Evolutionary conservation across 2,329 filamentous ascomycete genomes (phyloP).

Genomic region (Aspergillus tubingensis): DNA sequence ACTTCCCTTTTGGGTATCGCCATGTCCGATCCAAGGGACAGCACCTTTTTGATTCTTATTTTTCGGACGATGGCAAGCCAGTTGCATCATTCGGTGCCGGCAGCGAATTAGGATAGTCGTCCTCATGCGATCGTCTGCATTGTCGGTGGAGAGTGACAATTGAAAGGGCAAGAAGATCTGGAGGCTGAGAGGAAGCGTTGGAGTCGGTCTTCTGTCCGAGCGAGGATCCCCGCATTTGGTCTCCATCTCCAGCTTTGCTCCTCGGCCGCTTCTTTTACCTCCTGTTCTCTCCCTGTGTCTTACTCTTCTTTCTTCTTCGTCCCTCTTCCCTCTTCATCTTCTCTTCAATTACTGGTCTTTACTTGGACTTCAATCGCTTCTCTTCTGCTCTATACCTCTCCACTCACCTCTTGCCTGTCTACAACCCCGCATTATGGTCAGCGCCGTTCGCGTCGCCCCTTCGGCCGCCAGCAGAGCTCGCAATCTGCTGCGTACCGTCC

Average conservation of each 20-base stretch:
- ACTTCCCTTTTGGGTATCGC: background rate
- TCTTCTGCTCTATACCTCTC: background rate
- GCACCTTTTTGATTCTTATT: background rate
- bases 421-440: constrained; percentile 32
- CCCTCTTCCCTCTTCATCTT: background rate
- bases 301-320: background rate
- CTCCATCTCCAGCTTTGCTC: constrained; percentile 1
- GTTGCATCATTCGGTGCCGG: background rate
- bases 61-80: background rate
- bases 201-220: constrained; percentile 12
- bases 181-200: background rate
- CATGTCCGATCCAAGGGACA: background rate
- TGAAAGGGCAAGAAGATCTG: background rate
- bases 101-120: background rate
- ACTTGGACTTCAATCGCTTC: background rate
- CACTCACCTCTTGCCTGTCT: background rate
- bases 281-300: background rate
- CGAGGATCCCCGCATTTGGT: constrained; percentile 7
- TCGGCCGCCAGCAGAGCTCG: constrained; percentile 52
- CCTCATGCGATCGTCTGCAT: background rate
- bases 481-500: constrained; percentile 78
- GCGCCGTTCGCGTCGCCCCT: constrained; percentile 48
- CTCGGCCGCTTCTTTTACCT: constrained; percentile 2
- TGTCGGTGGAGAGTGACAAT: background rate
- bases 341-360: background rate